These are phyloP conservation scores for Pleurotus citrinopileatus DNA, from an alignment of 768 basidiomycete species.

Conservation along the genomic window DNA sequence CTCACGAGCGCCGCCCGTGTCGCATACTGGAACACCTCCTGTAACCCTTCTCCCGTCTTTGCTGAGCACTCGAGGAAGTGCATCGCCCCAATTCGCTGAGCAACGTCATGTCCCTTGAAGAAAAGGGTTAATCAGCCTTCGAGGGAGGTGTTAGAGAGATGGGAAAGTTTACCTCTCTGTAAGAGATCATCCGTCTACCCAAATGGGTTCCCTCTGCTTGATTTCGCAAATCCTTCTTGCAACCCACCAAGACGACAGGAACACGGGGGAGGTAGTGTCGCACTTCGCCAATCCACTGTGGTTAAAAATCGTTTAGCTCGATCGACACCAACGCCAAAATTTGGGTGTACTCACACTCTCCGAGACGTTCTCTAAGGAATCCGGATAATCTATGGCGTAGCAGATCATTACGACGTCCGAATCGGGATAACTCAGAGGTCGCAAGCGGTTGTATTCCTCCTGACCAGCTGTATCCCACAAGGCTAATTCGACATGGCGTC, in stretches of 20 bases:
- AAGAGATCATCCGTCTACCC: slow-evolving; percentile 7
- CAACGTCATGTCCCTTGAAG: slow-evolving; percentile 12
- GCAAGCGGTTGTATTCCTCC: slow-evolving; percentile 79
- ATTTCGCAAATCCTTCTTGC: slow-evolving; percentile 60
- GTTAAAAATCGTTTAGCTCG: slow-evolving; percentile 23
- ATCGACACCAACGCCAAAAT: background rate
- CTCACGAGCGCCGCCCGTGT: slow-evolving; percentile 9
- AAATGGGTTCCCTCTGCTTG: background rate
- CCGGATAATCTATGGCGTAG: slow-evolving; percentile 76
- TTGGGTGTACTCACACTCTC: slow-evolving; percentile 49
- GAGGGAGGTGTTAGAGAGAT: background rate
- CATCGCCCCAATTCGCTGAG: slow-evolving; percentile 14
- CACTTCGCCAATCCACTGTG: slow-evolving; percentile 70
- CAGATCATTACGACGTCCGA: slow-evolving; percentile 84
- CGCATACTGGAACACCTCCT: slow-evolving; percentile 56
- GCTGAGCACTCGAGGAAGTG: slow-evolving; percentile 76
- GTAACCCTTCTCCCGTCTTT: slow-evolving; percentile 72
- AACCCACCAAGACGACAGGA: slow-evolving; percentile 72
- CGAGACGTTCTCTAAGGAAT: slow-evolving; percentile 76
- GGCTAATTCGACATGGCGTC: slow-evolving; percentile 10
- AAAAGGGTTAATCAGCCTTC: background rate
- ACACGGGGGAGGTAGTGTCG: slow-evolving; percentile 71
- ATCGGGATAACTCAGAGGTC: slow-evolving; percentile 81
- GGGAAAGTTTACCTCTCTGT: slow-evolving; percentile 2
- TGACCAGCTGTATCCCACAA: slow-evolving; percentile 68